These are phyloP conservation scores for Rubroboletus satanas DNA, from an alignment of 768 basidiomycete species.

Conservation along the genomic window DNA sequence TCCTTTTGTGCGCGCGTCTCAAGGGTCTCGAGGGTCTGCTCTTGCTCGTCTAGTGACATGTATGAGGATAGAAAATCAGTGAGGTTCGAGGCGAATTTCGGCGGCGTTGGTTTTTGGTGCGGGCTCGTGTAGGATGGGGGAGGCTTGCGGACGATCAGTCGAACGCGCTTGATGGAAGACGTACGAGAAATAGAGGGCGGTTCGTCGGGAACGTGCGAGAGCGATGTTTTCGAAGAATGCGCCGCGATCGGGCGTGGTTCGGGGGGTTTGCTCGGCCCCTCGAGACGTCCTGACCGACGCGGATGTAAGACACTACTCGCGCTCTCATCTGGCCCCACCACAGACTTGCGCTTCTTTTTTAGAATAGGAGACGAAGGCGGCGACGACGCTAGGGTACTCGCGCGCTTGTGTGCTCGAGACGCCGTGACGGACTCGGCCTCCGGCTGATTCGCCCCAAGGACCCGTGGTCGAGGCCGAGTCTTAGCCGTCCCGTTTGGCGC, in stretches of 20 bases:
- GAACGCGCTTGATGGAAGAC: slow-evolving; percentile 54
- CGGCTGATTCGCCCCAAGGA: not conserved
- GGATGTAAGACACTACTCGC: not conserved
- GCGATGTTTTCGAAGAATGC: not conserved
- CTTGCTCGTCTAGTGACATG: slow-evolving; percentile 46
- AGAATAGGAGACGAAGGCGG: slow-evolving; percentile 18
- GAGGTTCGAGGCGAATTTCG: slow-evolving; percentile 53
- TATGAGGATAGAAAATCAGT: slow-evolving; percentile 61
- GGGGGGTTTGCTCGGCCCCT: slow-evolving; percentile 11
- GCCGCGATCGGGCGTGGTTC: not conserved
- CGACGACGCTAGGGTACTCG: slow-evolving; percentile 18
- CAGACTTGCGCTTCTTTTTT: slow-evolving; percentile 28
- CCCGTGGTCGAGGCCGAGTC: slow-evolving; percentile 8
- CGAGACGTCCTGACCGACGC: slow-evolving; percentile 22
- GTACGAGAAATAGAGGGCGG: slow-evolving; percentile 9
- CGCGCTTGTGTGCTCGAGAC: slow-evolving; percentile 24
- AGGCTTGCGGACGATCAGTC: slow-evolving; percentile 62
- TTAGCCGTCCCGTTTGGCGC: slow-evolving; percentile 11
- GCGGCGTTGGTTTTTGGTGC: slow-evolving; percentile 54
- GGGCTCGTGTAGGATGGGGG: slow-evolving; percentile 62
- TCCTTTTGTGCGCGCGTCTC: slow-evolving; percentile 40
- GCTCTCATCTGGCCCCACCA: slow-evolving; percentile 1
- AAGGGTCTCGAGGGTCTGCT: slow-evolving; percentile 40
- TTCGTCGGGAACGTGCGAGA: not conserved
- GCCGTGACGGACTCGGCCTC: slow-evolving; percentile 10